These are phyloP conservation scores for Huntiella savannae DNA, from an alignment of 2,329 filamentous ascomycete genomes.

Conservation along the genomic window DNA sequence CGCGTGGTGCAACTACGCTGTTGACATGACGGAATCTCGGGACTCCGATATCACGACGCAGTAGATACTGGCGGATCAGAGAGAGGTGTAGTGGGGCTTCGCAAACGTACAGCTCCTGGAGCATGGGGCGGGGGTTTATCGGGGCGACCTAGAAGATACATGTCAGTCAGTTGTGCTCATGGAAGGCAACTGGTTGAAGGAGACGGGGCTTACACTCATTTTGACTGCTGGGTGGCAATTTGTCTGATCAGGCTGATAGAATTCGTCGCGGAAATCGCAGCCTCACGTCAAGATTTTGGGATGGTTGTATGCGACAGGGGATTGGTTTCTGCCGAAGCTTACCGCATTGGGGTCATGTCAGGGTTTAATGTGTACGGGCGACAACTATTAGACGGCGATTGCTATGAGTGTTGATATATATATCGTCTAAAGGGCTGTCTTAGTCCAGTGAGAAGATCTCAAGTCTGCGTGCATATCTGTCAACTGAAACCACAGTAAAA, in stretches of 20 bases:
- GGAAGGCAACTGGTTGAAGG: background rate
- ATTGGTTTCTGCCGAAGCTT: conserved; percentile 5
- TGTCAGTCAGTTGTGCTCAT: background rate
- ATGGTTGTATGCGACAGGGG: background rate
- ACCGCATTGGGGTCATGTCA: background rate
- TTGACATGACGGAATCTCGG: too few relatives aligned
- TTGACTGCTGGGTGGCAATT: conserved; percentile 3
- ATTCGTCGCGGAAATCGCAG: conserved; percentile 6
- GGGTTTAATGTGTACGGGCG: too few relatives aligned
- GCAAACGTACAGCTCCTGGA: conserved; percentile 63
- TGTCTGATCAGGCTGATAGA: conserved; percentile 4
- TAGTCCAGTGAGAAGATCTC: too few relatives aligned
- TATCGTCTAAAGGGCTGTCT: too few relatives aligned
- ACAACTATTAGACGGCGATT: too few relatives aligned
- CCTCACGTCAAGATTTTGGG: conserved; percentile 8
- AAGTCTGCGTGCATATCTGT: too few relatives aligned
- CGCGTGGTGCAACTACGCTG: too few relatives aligned
- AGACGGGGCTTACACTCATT: conserved; percentile 7
- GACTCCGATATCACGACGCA: background rate
- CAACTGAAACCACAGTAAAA: too few relatives aligned
- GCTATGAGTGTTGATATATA: too few relatives aligned
- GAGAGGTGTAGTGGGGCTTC: conserved; percentile 1
- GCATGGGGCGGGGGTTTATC: conserved; percentile 89
- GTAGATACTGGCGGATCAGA: background rate
- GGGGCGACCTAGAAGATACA: conserved; percentile 45